Conservation (phyloP, 2,329 filamentous ascomycete species). For the Periconia sp. region DNA sequence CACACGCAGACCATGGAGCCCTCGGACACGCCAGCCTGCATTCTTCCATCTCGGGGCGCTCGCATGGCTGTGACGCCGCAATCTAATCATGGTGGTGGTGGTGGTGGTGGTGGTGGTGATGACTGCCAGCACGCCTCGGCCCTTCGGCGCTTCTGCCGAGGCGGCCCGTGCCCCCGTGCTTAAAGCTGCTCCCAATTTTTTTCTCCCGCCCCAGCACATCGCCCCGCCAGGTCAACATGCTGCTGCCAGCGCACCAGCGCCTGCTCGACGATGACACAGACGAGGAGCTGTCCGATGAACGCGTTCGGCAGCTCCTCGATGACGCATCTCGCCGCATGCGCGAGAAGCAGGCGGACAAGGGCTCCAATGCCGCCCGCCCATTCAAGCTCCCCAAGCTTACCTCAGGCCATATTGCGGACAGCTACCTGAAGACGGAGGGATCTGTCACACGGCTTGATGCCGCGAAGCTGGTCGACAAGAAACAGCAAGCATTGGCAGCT, state of each 20-base stretch:
- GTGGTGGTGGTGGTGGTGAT: slow-evolving; percentile 28
- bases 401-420: slow-evolving; percentile 54
- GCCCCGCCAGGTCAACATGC: slow-evolving; percentile 37
- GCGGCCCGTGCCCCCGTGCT: slow-evolving; percentile 23
- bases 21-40: slow-evolving; percentile 26
- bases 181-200: slow-evolving; percentile 31
- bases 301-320: slow-evolving; percentile 67
- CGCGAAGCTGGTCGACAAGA: slow-evolving; percentile 55
- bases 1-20: slow-evolving; percentile 16
- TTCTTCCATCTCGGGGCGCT: slow-evolving; percentile 30
- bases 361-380: slow-evolving; percentile 26
- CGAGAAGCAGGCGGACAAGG: slow-evolving; percentile 45
- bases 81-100: background rate
- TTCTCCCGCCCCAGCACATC: slow-evolving; percentile 29
- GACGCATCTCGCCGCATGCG: slow-evolving; percentile 67
- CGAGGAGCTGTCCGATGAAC: slow-evolving; percentile 65
- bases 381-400: slow-evolving; percentile 60
- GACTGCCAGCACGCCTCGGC: slow-evolving; percentile 3
- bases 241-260: slow-evolving; percentile 43
- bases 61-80: too few relatives aligned
- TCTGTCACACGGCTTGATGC: slow-evolving; percentile 61
- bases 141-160: slow-evolving; percentile 20
- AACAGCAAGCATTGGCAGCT: slow-evolving; percentile 55
- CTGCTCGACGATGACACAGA: slow-evolving; percentile 41
- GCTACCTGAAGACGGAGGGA: slow-evolving; percentile 61